phyloP scores from a whole-genome alignment of 495 filamentous ascomycete genomes.

The Aspergillus sclerotiicarbonarius region DNA sequence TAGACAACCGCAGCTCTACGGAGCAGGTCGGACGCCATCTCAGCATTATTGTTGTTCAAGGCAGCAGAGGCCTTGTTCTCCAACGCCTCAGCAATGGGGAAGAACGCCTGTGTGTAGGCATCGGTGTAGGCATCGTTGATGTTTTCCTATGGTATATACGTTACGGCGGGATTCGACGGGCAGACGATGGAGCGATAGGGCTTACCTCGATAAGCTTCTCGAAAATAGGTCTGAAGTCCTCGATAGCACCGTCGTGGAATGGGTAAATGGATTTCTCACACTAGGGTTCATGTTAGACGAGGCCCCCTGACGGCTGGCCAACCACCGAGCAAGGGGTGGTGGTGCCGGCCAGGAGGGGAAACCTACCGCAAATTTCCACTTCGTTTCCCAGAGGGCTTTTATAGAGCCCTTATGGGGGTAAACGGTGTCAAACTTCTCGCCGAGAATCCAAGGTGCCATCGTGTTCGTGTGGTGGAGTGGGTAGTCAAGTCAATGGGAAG shows the following conservation, averaged over 20 bases:
- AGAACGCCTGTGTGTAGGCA: constrained; percentile 62
- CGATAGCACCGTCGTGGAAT: constrained; percentile 68
- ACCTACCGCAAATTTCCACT: constrained; percentile 70
- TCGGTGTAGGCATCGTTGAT: constrained; percentile 63
- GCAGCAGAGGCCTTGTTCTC: constrained; percentile 47
- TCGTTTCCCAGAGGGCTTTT: constrained; percentile 73
- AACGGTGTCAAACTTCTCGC: constrained; percentile 36
- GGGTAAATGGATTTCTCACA: constrained; percentile 68
- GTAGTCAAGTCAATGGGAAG: not conserved
- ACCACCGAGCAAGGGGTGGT: not conserved
- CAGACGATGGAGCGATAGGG: constrained; percentile 1
- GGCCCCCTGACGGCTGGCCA: not conserved
- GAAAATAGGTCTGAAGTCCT: constrained; percentile 76
- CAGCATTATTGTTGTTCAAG: constrained; percentile 39
- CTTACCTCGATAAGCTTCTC: constrained; percentile 56
- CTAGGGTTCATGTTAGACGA: constrained; percentile 30
- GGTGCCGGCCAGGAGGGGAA: not conserved
- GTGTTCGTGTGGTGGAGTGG: not conserved
- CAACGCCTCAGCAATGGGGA: constrained; percentile 55
- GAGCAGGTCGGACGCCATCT: constrained; percentile 60
- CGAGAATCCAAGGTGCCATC: constrained; percentile 32
- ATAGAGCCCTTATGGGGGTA: constrained; percentile 68
- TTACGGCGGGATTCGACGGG: not conserved
- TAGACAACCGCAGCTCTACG: constrained; percentile 69
- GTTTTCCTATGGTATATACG: constrained; percentile 35